Conservation (phyloP, 139 green algal genomes). For the Trebouxia sp. region DNA sequence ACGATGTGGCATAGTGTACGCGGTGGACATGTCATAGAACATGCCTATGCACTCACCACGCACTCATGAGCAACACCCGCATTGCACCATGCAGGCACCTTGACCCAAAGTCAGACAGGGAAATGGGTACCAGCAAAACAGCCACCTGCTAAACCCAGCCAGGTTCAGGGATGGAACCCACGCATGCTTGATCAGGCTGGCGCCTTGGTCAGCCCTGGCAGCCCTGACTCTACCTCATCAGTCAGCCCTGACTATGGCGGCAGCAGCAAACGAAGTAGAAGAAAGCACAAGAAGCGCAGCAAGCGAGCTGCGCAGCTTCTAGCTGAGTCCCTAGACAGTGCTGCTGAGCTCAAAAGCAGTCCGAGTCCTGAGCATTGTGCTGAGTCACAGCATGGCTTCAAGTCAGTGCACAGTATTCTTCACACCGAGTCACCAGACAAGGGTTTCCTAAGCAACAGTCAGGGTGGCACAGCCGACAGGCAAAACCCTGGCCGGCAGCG, state of each 20-base stretch:
- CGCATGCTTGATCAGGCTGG: constrained; percentile 12
- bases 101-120: constrained; percentile 19
- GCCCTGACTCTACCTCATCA: constrained; percentile 3
- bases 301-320: neutral
- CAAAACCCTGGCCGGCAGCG: neutral
- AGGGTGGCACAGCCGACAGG: no score
- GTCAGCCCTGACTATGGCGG: constrained; percentile 2
- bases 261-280: constrained; percentile 3
- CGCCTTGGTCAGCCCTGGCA: neutral
- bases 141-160: neutral
- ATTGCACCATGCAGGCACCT: neutral
- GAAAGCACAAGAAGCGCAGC: constrained; percentile 1
- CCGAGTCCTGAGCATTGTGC: neutral
- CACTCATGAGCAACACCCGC: no score
- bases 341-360: neutral
- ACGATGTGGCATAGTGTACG: no score
- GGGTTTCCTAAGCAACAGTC: neutral
- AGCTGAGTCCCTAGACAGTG: constrained; percentile 8
- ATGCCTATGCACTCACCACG: no score
- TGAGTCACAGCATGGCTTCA: neutral
- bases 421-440: neutral
- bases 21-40: no score
- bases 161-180: constrained; percentile 6
- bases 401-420: constrained; percentile 17
- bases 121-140: constrained; percentile 17